phyloP scores from a whole-genome alignment of 768 basidiomycete species.

The Boletus tylopilopsis region DNA sequence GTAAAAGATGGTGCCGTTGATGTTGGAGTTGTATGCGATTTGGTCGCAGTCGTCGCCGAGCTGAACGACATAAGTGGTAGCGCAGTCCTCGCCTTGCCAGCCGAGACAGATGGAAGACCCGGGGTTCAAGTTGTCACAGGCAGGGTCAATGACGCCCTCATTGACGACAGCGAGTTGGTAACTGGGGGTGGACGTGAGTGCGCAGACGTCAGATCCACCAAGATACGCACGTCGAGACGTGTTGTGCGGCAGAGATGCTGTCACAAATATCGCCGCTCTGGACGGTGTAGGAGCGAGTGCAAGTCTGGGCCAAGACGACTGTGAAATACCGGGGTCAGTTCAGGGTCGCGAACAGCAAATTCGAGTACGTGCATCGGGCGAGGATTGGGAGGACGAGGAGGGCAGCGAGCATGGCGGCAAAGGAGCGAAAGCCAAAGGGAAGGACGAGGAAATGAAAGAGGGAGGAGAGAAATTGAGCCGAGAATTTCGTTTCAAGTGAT shows the following conservation, averaged over 20 bases:
- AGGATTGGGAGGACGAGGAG: constrained; percentile 47
- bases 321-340: constrained; percentile 1
- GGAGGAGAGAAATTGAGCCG: neutral
- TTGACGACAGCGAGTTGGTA: constrained; percentile 74
- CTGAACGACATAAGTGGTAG: constrained; percentile 52
- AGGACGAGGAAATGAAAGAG: constrained; percentile 8
- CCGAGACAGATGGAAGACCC: constrained; percentile 61
- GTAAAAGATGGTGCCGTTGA: constrained; percentile 54
- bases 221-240: constrained; percentile 57
- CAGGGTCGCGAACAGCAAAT: neutral
- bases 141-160: constrained; percentile 41
- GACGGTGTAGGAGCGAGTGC: constrained; percentile 61
- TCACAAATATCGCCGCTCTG: constrained; percentile 65
- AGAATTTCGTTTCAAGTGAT: neutral
- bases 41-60: constrained; percentile 56
- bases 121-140: constrained; percentile 57
- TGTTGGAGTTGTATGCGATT: constrained; percentile 35
- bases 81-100: constrained; percentile 55
- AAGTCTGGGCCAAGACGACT: constrained; percentile 33
- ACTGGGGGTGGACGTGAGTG: constrained; percentile 33
- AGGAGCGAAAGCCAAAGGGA: constrained; percentile 16
- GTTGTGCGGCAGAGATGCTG: constrained; percentile 59
- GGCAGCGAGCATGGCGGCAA: constrained; percentile 32
- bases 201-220: neutral
- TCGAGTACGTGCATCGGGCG: constrained; percentile 42